A percentile compares a stretch with the other conserved stretches of the same genome.
Conservation (phyloP, 805 yeast genomes). For the Zygotorulaspora sp. region DNA sequence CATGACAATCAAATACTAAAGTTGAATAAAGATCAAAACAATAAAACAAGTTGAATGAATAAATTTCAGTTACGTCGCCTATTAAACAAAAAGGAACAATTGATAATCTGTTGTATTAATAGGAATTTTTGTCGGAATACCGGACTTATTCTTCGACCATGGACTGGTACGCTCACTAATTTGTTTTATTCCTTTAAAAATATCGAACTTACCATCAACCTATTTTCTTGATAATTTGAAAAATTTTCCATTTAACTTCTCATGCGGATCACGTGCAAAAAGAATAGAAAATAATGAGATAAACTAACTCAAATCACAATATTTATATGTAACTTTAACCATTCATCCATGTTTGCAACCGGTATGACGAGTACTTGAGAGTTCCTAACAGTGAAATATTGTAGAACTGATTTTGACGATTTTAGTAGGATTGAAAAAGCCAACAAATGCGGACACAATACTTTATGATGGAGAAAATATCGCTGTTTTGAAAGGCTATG, state of each 20-base stretch:
- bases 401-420: conserved; percentile 18
- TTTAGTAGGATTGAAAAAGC: conserved; percentile 29
- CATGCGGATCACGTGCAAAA: neutral
- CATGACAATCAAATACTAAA: conserved; percentile 6
- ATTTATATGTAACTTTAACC: conserved; percentile 36
- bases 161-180: no score
- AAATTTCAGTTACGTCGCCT: no score
- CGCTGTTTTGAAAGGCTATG: conserved; percentile 27
- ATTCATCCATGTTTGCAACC: conserved; percentile 32
- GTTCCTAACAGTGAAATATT: conserved; percentile 22
- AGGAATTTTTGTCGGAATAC: no score
- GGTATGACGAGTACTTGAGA: conserved; percentile 24
- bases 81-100: no score
- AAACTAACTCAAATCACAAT: conserved; percentile 23
- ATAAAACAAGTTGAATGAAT: no score
- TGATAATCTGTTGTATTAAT: no score
- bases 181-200: no score
- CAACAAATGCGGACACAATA: conserved; percentile 34
- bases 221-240: neutral
- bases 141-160: no score
- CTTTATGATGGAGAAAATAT: conserved; percentile 23
- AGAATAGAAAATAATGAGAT: neutral
- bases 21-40: no score
- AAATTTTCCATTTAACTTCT: neutral
- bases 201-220: no score